Conservation (phyloP, 805 yeast species). For the Candida broadrunensis region DNA sequence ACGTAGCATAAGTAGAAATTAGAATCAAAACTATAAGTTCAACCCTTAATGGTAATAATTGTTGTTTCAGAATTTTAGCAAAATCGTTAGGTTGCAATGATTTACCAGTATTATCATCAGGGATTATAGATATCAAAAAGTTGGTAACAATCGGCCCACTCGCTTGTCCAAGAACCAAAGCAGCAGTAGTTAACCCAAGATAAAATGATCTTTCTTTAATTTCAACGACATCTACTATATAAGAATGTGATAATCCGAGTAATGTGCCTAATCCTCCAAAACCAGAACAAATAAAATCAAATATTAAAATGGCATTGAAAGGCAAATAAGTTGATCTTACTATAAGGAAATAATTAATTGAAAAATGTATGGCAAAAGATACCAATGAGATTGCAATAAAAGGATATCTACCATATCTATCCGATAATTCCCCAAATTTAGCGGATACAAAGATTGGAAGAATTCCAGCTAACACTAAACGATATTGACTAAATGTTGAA, state of each 20-base stretch:
- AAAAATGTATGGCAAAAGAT: neutral
- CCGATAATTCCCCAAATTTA: slow-evolving; percentile 34
- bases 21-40: slow-evolving; percentile 29
- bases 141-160: slow-evolving; percentile 48
- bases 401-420: slow-evolving; percentile 29
- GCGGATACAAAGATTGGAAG: slow-evolving; percentile 49
- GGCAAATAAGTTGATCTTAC: slow-evolving; percentile 18
- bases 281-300: slow-evolving; percentile 41
- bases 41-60: slow-evolving; percentile 19
- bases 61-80: neutral
- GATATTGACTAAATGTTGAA: slow-evolving; percentile 46
- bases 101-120: neutral
- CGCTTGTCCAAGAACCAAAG: slow-evolving; percentile 53
- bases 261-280: slow-evolving; percentile 59
- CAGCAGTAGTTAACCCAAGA: slow-evolving; percentile 54
- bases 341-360: slow-evolving; percentile 10
- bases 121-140: neutral
- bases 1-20: slow-evolving; percentile 17
- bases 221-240: slow-evolving; percentile 67
- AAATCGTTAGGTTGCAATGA: neutral
- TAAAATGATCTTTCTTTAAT: slow-evolving; percentile 50
- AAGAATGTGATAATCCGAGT: slow-evolving; percentile 57
- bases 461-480: slow-evolving; percentile 37
- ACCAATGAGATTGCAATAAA: slow-evolving; percentile 10
- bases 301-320: slow-evolving; percentile 30